A percentile compares a stretch with the other conserved stretches of the same genome.
Conservation (phyloP, 2,329 filamentous ascomycete species). For the Ceratocystis lukuohia region DNA sequence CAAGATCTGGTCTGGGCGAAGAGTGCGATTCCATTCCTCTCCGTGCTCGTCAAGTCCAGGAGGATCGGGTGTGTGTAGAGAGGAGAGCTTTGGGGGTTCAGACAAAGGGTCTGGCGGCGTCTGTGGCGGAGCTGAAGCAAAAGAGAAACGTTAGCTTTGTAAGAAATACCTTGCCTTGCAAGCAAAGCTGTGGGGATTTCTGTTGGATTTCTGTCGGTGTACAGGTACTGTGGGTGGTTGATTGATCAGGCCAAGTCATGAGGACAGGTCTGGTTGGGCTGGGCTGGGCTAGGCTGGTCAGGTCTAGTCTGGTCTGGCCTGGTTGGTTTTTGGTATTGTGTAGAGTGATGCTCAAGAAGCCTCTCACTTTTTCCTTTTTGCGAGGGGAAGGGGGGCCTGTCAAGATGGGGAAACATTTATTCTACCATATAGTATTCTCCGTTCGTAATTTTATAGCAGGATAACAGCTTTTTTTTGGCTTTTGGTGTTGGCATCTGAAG, state of each 20-base stretch:
- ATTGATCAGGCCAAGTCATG: not conserved
- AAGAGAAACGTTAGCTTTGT: conserved; percentile 16
- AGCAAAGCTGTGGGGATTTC: not conserved
- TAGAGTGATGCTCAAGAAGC: not conserved
- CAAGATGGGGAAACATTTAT: not conserved
- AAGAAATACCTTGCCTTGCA: not conserved
- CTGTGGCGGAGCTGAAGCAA: conserved; percentile 42
- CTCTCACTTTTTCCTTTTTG: not conserved
- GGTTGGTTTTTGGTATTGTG: not conserved
- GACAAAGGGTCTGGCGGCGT: conserved; percentile 42
- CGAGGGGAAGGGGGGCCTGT: not conserved
- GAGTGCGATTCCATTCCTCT: conserved; percentile 39
- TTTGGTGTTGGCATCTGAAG: not conserved
- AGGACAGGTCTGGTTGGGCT: not conserved
- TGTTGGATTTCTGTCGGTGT: not conserved
- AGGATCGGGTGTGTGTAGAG: conserved; percentile 36
- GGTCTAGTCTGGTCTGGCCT: not conserved
- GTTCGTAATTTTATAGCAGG: too few species aligned
- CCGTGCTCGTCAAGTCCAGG: conserved; percentile 41
- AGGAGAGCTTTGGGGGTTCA: conserved; percentile 38
- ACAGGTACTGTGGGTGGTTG: not conserved
- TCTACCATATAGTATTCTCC: not conserved
- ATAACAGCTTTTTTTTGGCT: not conserved
- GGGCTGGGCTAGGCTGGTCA: not conserved
- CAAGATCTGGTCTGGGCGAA: conserved; percentile 30